Evolutionary conservation across 352 stramenopile genomes (phyloP), one percentile per base, ranked within the genome.

Genomic region (Pythium biforme): DNA sequence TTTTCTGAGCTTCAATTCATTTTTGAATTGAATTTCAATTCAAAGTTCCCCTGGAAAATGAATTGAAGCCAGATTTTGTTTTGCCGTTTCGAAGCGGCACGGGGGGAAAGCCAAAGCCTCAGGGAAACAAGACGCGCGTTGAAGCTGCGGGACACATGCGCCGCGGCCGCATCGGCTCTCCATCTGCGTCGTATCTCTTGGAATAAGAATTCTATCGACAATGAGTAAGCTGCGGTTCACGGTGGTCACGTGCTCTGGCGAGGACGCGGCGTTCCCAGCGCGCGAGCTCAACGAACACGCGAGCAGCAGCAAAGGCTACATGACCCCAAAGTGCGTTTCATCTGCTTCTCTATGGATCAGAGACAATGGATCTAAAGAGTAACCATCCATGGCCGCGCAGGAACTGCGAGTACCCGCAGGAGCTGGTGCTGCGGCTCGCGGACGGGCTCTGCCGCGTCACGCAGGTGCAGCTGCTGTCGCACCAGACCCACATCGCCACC

Each of bases 391-490:
- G n/a, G n/a, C n/a, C n/a, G 22, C 25, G 25, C 15, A 95, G 87
- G 46, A 97, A 96, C 68, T 97, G 90, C 72, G 78, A 93, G 59
- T 98, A 97, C 62, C 93, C 93, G n/a, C 90, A 98, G 62, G 93
- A 98, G 70, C 62, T 98, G 20, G 84, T 95, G 25, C 74, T 98
- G 33, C 70, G 82, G 46, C 75, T 97, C 39, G n/a, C 63, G 4
- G 80, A 91, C 20, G 88, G 87, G 10, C 55, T 71, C n/a, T 81
- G 79, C 26, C 73, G 84, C 25, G 15, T 97, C 47, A 88, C 75
- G 15, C 88, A 96, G 72, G 76, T 95, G 47, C 90, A 98, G 56
- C 70, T 98, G 26, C 74, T 98, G 25, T 97, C 88, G 7, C 92
- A 98, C 55, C 83, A 98, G 76, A 93, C 73, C 20, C 90, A 97